Conservation (phyloP, 192 early-diverging fungal genomes). For the Coemansia sp. region DNA sequence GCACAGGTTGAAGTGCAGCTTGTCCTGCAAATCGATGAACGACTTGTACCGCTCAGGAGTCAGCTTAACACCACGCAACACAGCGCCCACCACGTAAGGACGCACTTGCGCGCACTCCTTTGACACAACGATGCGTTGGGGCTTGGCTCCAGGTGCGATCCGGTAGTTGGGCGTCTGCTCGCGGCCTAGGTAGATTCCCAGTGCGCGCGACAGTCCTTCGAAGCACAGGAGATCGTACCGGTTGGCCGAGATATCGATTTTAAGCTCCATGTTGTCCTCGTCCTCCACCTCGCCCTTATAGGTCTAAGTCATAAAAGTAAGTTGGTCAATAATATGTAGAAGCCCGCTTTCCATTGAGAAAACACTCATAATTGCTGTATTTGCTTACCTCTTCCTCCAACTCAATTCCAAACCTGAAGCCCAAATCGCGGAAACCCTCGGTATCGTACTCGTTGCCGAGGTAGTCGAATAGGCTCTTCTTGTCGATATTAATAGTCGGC, state of each 20-base stretch:
- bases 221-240: slow-evolving; percentile 95
- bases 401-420: slow-evolving; percentile 99
- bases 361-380: slow-evolving; percentile 12
- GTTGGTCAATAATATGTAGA: not conserved
- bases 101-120: slow-evolving; percentile 77
- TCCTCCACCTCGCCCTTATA: slow-evolving; percentile 30
- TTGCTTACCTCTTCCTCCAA: slow-evolving; percentile 91
- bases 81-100: slow-evolving; percentile 83
- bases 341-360: not conserved
- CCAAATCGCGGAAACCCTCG: slow-evolving; percentile 94
- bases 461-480: slow-evolving; percentile 77
- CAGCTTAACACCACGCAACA: slow-evolving; percentile 86
- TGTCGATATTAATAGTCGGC: slow-evolving; percentile 96
- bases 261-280: slow-evolving; percentile 75
- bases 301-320: slow-evolving; percentile 11
- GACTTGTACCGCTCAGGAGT: slow-evolving; percentile 81
- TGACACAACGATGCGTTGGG: slow-evolving; percentile 40
- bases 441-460: slow-evolving; percentile 73
- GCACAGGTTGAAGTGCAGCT: slow-evolving; percentile 97
- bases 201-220: slow-evolving; percentile 90
- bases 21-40: slow-evolving; percentile 99
- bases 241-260: slow-evolving; percentile 99
- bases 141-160: slow-evolving; percentile 14
- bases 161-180: slow-evolving; percentile 44
- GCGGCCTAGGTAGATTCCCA: slow-evolving; percentile 80